Evolutionary conservation across 1,284 basidiomycete species (phyloP), one percentile per base, ranked within the genome.

Genomic region (Jaminaea rosea): DNA sequence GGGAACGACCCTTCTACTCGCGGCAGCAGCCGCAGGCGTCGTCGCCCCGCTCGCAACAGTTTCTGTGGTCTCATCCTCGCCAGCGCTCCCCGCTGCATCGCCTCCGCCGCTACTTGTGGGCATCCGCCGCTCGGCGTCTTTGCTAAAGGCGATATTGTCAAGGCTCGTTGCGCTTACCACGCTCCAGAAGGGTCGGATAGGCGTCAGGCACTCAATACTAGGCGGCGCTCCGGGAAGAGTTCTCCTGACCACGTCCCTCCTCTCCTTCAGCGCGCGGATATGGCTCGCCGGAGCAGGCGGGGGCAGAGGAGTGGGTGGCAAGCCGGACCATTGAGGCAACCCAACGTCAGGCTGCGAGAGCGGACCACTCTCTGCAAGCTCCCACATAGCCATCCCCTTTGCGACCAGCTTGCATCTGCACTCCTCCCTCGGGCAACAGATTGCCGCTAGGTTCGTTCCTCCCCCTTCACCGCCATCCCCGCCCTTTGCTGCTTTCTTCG

Each of bases 141-240:
- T 59, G 1, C 64, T 65, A 47, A 73, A 73, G 21, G 66, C 63
- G 9, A 73, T 59, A 31, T 73, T 73, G 36, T 73, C 69, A 46
- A 73, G 71, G 26, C 60, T 51, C 54, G 72, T 55, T 11, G 71
- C 64, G 17, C 59, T 56, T 2, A 52, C 49, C 7, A 73, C 58
- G 46, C 50, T 53, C 69, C 69, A 73, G 32, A 72, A 70, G 3
- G 44, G 31, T n/a, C 48, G 47, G 21, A 42, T 47, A 7, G 52
- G 46, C 15, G 52, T 53, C 6, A 28, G 28, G 15, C 24, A 34
- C 19, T 31, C 44, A 13, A 26, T 23, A 24, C 39, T 42, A 23
- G 39, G 39, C 11, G 39, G 39, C 13, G 39, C 39, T 6, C 39
- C 39, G 23, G 39, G 39, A 11, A 42, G 19, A 5, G 39, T 42